These are phyloP conservation scores for Silene vulgaris DNA, from an alignment of 179 eudicot species.

Conservation along the genomic window DNA sequence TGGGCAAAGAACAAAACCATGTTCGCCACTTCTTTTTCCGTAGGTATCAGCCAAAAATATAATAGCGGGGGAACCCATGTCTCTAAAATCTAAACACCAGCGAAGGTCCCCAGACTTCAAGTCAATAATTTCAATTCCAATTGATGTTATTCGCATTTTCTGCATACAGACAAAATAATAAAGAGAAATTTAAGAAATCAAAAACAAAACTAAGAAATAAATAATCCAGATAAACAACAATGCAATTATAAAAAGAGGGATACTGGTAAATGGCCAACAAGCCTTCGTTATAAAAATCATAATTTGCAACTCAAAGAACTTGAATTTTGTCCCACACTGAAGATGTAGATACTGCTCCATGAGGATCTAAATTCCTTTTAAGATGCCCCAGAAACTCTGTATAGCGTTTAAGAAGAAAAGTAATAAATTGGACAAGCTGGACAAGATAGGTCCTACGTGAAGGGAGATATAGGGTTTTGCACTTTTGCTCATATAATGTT, in stretches of 20 bases:
- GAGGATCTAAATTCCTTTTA: not conserved
- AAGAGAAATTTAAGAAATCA: conserved; percentile 9
- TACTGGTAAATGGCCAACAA: not conserved
- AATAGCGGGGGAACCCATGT: conserved; percentile 88
- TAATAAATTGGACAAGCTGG: not conserved
- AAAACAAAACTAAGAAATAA: not conserved
- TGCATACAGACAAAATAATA: conserved; percentile 30
- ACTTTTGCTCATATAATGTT: conserved; percentile 1
- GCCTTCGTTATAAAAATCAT: not conserved
- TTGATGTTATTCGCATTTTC: conserved; percentile 82
- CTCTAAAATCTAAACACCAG: conserved; percentile 98
- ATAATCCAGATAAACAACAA: not conserved
- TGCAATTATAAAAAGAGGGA: not conserved
- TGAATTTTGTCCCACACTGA: not conserved
- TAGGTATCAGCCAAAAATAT: conserved; percentile 67
- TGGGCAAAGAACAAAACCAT: conserved; percentile 88
- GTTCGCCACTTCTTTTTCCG: conserved; percentile 68
- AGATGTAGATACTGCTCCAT: not conserved
- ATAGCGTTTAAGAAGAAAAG: not conserved
- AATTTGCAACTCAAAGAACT: not conserved
- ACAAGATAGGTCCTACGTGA: not conserved
- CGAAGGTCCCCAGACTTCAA: conserved; percentile 80
- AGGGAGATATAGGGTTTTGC: not conserved
- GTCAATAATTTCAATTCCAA: conserved; percentile 85
- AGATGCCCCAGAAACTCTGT: not conserved